These are phyloP conservation scores for Calendula officinalis DNA, from an alignment of 129 eudicot genomes.

Conservation along the genomic window DNA sequence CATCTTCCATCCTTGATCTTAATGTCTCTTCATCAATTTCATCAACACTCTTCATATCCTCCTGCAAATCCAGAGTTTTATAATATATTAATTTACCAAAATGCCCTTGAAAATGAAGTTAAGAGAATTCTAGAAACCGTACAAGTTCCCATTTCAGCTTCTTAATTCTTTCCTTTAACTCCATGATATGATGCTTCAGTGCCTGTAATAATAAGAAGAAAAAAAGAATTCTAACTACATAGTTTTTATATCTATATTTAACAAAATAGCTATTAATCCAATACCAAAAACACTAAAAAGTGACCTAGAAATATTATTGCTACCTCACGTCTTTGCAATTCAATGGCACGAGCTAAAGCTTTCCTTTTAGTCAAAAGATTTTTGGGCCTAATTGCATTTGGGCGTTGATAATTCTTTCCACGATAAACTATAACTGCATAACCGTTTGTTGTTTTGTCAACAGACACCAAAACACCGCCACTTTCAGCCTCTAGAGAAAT, in stretches of 20 bases:
- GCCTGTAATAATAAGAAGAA: constrained; percentile 49
- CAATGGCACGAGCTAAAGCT: constrained; percentile 95
- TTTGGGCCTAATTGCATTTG: constrained; percentile 53
- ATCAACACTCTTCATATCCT: constrained; percentile 47
- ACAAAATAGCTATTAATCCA: neutral
- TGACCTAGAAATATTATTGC: neutral
- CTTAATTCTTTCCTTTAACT: constrained; percentile 57
- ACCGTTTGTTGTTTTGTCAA: constrained; percentile 81
- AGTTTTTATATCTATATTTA: neutral
- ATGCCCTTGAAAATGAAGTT: neutral
- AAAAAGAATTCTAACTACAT: neutral
- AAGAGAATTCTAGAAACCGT: constrained; percentile 25
- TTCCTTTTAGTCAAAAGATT: constrained; percentile 84
- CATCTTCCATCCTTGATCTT: constrained; percentile 50
- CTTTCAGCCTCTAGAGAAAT: constrained; percentile 92
- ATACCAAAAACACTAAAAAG: neutral
- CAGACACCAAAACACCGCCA: constrained; percentile 89
- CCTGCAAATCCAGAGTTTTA: constrained; percentile 43
- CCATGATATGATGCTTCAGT: constrained; percentile 67
- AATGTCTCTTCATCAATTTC: constrained; percentile 57
- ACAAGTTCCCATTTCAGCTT: constrained; percentile 76
- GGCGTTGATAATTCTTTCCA: constrained; percentile 86
- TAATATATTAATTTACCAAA: neutral
- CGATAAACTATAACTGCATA: constrained; percentile 79
- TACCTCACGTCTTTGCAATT: constrained; percentile 93